Evolutionary conservation across 441 rosid species (phyloP), one percentile per base, ranked within the genome.

Genomic region (Gossypium lobatum): DNA sequence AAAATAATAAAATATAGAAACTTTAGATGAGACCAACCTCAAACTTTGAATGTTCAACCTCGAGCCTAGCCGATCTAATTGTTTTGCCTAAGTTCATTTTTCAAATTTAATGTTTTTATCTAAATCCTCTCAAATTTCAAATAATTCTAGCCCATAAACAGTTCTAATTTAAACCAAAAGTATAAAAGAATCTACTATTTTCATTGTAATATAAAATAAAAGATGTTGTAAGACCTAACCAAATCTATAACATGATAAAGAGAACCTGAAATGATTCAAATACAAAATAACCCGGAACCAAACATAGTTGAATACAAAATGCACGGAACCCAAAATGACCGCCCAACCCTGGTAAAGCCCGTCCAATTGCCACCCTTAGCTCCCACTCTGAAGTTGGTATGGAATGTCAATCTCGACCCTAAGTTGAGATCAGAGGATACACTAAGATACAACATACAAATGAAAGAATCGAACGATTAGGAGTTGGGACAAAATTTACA

Each of bases 401-500:
- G 34, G 7, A n/a, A n/a, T 59, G 3, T 23, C 63, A 59, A 11
- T 25, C 37, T 10, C 63, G 6, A 58, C 31, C 63, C 63, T 59
- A 20, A 39, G 31, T 20, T 18, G 34, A 46, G 39, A 66, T 46
- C 6, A 23, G 17, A 3, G 55, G 34, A 67, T 68, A 68, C 72
- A 68, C 72, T 1, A 13, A 26, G 72, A 28, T 68, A 52, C 72
- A 68, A 68, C 23, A 68, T 50, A 73, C 63, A 64, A 20, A 21
- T 63, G 9, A 73, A 71, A 39, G 70, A 64, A 53, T 37, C 9
- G 16, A 8, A 53, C 45, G 13, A 6, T 14, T 6, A 71, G 60
- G 16, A 14, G 61, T 54, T 20, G 21, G 60, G 4, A 18, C 60
- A 31, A 17, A 2, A 64, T 28, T 77, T 82, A 86, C 23, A 68